Evolutionary conservation across 306 rosid species (phyloP), one percentile per base, ranked within the genome.

Genomic region (Ceratonia siliqua): DNA sequence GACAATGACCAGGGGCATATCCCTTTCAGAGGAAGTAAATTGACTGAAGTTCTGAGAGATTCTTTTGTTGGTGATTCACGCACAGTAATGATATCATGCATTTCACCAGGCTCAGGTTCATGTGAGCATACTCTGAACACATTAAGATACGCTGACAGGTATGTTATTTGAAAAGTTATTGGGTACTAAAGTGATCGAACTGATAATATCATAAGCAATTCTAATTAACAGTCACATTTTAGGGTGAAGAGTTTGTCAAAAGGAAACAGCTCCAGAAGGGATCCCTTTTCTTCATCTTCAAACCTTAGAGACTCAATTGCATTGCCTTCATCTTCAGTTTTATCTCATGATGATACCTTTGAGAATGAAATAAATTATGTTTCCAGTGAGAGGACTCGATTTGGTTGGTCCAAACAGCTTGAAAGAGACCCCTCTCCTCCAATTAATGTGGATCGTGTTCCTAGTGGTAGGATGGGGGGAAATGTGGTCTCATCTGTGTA

Each of bases 1-100:
- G 97, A 91, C 84, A 87, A 82, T 54, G 91, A 91, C 81, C 97
- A 91, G 70, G 91, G 94, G 45, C 97, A 89, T 80, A 91, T 91
- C 76, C 97, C 97, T 84, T 91, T 91, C 81, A 82, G 97, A 85
- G 97, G 97, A 82, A 91, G 97, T 78, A 89, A 91, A 82, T 79
- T 91, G 80, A 91, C 97, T 1, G 97, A 91, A 89, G 97, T 91
- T 73, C 87, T 91, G 54, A 83, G 95, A 48, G 97, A 91, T 74
- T 91, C 97, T 65, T 91, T 91, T 77, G 95, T 89, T 45, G 90
- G 95, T 79, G 87, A 91, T 79, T 91, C 97, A 0, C 91, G 95
- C 74, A 89, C 97, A 18, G 95, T 91, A 38, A 91, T 91, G 97
- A 87, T 91, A 79, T 91, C 97, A 58, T 91, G 97, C 85, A 87